Evolutionary conservation across 2,329 filamentous ascomycete genomes (phyloP), one percentile per base, ranked within the genome.

Genomic region (Arachnomyces sp.): DNA sequence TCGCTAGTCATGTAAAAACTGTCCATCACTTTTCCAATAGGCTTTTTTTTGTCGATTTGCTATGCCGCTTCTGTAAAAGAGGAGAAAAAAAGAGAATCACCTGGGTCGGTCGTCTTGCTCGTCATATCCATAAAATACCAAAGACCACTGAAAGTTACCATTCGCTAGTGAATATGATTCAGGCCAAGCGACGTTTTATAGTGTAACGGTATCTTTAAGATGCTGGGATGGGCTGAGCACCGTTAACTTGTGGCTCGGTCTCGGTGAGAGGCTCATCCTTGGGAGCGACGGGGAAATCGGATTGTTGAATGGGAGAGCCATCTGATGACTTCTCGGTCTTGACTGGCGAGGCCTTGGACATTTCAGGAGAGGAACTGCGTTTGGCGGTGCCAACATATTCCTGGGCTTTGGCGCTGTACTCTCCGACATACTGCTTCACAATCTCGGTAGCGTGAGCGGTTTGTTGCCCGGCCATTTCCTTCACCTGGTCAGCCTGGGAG

Each of bases 401-500:
- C 53, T 77, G 72, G 31, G 78, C 78, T 64, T 78, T 77, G 54
- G 66, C 62, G 44, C 71, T 73, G 61, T 79, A 80, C 48, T 80
- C 74, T 47, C 71, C 73, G 38, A 78, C 72, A 45, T 78, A 77
- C 49, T 68, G 70, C 59, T 75, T 74, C 53, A 78, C 68, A 37
- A 73, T 65, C 51, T 73, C 74, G 43, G 74, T 69, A 13, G 76
- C 77, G 48, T 73, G 74, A 50, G 66, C 68, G 43, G 76, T 77
- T 49, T 76, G 77, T 54, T 80, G 71, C 43, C 72, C 73, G 38
- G 77, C 77, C 45, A 81, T 60, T 36, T 77, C 72, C 57, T 73
- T 73, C 50, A 80, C 62, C 55, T 82, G 78, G 42, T 63, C 67
- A 25, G 77, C 72, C 59, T 82, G 78, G 52, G 73, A 62, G 56